Evolutionary conservation across 352 stramenopile genomes (phyloP).

Genomic region (Phytophthora podocarpi): DNA sequence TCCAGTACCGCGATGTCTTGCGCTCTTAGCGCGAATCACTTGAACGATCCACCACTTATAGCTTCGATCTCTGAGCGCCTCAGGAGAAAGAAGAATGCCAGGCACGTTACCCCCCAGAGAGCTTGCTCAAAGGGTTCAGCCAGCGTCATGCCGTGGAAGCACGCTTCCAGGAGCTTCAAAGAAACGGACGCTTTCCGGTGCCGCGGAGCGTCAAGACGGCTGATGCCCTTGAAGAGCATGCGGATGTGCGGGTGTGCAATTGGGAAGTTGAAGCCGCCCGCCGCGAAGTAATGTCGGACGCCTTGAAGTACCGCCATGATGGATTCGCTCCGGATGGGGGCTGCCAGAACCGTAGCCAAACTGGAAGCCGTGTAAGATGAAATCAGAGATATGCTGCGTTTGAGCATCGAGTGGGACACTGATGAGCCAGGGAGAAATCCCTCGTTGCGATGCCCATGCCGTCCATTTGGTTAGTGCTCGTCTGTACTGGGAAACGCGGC

Average conservation of each 20-base stretch:
- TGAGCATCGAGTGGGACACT: neutral
- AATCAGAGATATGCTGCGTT: constrained; percentile 5
- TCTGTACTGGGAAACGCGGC: neutral
- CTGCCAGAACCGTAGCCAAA: constrained; percentile 1
- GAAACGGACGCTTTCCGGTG: neutral
- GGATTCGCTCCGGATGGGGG: neutral
- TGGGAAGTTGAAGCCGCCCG: neutral
- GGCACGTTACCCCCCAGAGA: constrained; percentile 9
- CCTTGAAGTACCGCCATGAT: neutral
- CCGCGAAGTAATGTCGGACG: constrained; percentile 3
- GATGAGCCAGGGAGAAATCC: neutral
- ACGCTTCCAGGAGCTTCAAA: neutral
- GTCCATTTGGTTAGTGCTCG: neutral
- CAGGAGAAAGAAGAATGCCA: constrained; percentile 23
- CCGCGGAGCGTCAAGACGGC: neutral
- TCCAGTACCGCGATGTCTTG: constrained; percentile 21
- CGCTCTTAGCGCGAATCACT: constrained; percentile 17
- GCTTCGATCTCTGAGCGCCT: constrained; percentile 8
- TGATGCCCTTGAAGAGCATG: constrained; percentile 13
- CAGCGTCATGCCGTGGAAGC: neutral
- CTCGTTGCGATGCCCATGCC: neutral
- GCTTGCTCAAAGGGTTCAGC: constrained; percentile 8
- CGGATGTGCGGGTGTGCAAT: constrained; percentile 5
- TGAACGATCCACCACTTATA: neutral
- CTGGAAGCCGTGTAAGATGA: neutral